These are phyloP conservation scores for Boletellus dicymbophilus DNA, from an alignment of 1,284 basidiomycete genomes.

Conservation along the genomic window DNA sequence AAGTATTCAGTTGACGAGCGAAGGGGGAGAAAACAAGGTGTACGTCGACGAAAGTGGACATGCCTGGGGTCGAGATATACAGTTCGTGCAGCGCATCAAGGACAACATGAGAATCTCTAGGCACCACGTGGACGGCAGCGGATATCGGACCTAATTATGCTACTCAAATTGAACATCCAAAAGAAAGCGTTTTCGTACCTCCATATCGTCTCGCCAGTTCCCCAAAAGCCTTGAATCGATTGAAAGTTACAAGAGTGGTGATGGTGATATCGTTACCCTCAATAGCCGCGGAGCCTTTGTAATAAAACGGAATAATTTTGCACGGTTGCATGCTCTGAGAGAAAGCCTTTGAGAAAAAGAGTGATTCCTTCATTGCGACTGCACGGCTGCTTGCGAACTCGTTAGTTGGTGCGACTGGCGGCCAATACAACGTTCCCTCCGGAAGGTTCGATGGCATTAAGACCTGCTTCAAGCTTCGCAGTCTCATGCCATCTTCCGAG, in stretches of 20 bases:
- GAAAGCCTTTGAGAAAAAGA: slow-evolving; percentile 69
- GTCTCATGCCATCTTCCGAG: neutral
- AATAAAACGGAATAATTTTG: slow-evolving; percentile 79
- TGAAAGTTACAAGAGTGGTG: slow-evolving; percentile 80
- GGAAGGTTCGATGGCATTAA: slow-evolving; percentile 4
- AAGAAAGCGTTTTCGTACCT: slow-evolving; percentile 43
- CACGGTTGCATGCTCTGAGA: slow-evolving; percentile 66
- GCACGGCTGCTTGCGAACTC: slow-evolving; percentile 21
- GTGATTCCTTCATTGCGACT: slow-evolving; percentile 39
- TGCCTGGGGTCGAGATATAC: slow-evolving; percentile 62
- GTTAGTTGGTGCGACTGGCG: slow-evolving; percentile 1
- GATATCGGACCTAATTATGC: slow-evolving; percentile 70
- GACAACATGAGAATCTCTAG: slow-evolving; percentile 24
- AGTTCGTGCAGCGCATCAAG: slow-evolving; percentile 64
- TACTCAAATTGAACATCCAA: neutral
- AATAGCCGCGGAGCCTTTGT: slow-evolving; percentile 54
- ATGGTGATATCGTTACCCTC: slow-evolving; percentile 75
- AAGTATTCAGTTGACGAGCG: slow-evolving; percentile 82
- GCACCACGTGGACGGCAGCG: slow-evolving; percentile 72
- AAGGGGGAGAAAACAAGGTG: slow-evolving; percentile 86
- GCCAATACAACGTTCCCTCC: slow-evolving; percentile 22
- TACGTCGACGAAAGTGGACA: slow-evolving; percentile 76
- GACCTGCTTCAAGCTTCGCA: slow-evolving; percentile 1
- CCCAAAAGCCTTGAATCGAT: slow-evolving; percentile 72
- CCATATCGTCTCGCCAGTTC: slow-evolving; percentile 71